Evolutionary conservation across 1,284 basidiomycete genomes (phyloP), one percentile per base, ranked within the genome.

Genomic region (Xanthoconium separans): DNA sequence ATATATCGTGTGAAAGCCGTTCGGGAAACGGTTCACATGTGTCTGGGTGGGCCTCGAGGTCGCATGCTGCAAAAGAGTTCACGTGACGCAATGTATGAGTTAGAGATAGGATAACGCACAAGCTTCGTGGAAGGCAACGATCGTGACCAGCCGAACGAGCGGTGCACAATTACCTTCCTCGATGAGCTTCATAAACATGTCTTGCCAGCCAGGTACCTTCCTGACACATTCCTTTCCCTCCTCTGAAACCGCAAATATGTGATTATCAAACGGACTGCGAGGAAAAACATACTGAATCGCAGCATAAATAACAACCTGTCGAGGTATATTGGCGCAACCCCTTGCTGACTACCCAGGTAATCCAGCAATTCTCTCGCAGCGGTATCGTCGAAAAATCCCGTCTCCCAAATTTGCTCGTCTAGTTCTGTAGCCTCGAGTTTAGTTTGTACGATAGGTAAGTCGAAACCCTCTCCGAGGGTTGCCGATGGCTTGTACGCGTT

Each of bases 221-320:
- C 53, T 48, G 41, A 70, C 34, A 18, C 54, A 55, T 42, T 62
- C 40, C 27, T 41, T 66, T 24, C 66, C 68, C 16, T 67, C 65
- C 36, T 50, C 66, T 70, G 24, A 29, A 44, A 10, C 11, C 0
- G 9, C 6, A 44, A 1, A 22, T 7, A 22, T 9, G 6, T 44
- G 1, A 53, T 6, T 20, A 41, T 36, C 13, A 3, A 18, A 13
- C 4, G 6, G 4, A 50, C 12, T 4, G 6, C 29, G 20, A 41
- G 4, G n/a, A 2, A 29, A 27, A 40, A 31, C 18, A 40, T 34
- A 68, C 64, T 54, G 47, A 61, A 69, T 56, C 59, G 56, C 2
- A 69, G 16, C 64, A 70, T 63, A 46, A 70, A 66, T 43, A 69
- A 46, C n/a, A 68, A 34, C 30, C 63, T 58, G 29, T 70, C 68